Evolutionary conservation across 2,329 filamentous ascomycete genomes (phyloP), one percentile per base, ranked within the genome.

Genomic region (Botryotinia globosa): DNA sequence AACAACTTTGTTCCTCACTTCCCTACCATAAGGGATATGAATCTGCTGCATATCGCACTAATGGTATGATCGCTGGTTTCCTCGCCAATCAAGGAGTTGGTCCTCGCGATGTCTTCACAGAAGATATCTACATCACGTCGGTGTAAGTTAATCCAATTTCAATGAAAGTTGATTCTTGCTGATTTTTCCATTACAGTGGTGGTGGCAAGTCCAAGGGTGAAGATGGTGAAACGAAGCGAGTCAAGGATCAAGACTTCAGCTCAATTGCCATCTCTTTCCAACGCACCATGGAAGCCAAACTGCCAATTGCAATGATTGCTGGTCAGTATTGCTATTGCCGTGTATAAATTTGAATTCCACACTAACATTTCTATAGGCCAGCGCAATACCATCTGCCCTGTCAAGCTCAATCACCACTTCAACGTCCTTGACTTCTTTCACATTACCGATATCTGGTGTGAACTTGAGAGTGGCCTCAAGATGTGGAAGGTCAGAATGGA

Each of bases 381-480:
- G 70, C 64, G 45, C 18, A 87, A 89, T 74, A 78, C 80, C 5
- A 79, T 84, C 34, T 83, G 86, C 29, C 83, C 84, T 0, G 85
- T 84, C 1, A 82, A 83, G 39, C 82, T 90, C 12, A 86, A 87
- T 0, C 84, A 90, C 73, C 82, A 85, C 0, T 94, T 90, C 77
- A 89, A 87, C 72, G 88, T 93, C 0, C 83, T 94, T 59, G 90
- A 85, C n/a, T 89, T 85, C 80, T 94, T 92, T 79, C 87, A 89
- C 66, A 83, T 92, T 20, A 91, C 90, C 0, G 83, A 91, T 66
- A 83, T 93, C 0, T 94, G 92, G 92, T 83, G 82, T 18, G 92
- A 94, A 76, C 85, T 84, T 73, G 82, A 82, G 7, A 74, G 81
- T 0, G 51, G 72, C 0, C 75, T 81, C 9, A 79, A 76, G 1